phyloP scores from a whole-genome alignment of 768 basidiomycete species.

The Rhodotorula babjevae region DNA sequence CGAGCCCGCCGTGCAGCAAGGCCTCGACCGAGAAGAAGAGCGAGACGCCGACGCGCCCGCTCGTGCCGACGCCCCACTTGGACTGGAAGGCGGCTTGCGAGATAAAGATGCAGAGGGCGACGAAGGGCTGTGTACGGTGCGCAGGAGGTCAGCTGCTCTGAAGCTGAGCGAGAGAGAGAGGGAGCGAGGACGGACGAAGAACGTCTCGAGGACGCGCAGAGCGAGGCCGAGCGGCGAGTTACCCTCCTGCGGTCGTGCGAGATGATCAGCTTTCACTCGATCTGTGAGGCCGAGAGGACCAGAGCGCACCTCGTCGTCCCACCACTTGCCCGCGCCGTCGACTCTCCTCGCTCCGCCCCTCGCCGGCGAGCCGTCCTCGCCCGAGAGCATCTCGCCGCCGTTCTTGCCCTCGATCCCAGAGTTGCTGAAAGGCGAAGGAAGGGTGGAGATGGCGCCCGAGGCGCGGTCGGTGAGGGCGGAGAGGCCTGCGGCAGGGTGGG shows the following conservation, averaged over 20 bases:
- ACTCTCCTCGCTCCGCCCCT: background rate
- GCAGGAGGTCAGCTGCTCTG: too few relatives aligned
- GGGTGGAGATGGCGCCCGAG: background rate
- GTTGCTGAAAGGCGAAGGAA: background rate
- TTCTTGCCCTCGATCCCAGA: slow-evolving; percentile 13
- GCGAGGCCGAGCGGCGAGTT: slow-evolving; percentile 10
- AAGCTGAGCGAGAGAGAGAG: background rate
- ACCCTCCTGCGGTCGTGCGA: slow-evolving; percentile 12
- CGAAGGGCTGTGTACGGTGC: slow-evolving; percentile 11
- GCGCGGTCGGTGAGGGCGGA: background rate
- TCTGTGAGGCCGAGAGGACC: background rate
- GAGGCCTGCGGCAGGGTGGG: slow-evolving; percentile 1
- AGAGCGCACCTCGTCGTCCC: slow-evolving; percentile 9
- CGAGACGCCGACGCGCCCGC: slow-evolving; percentile 16
- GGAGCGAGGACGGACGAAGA: slow-evolving; percentile 9
- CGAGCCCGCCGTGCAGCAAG: slow-evolving; percentile 4
- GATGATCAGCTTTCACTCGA: too few relatives aligned
- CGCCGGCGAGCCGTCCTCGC: background rate
- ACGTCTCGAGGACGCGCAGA: slow-evolving; percentile 6
- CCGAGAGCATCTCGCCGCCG: slow-evolving; percentile 5
- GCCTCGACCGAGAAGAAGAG: slow-evolving; percentile 21
- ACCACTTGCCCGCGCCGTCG: background rate
- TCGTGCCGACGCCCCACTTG: slow-evolving; percentile 34
- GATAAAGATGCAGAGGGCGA: slow-evolving; percentile 38
- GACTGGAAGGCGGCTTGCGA: slow-evolving; percentile 36